These are phyloP conservation scores for Nemania sp. DNA, from an alignment of 2,329 filamentous ascomycete species.

Conservation along the genomic window DNA sequence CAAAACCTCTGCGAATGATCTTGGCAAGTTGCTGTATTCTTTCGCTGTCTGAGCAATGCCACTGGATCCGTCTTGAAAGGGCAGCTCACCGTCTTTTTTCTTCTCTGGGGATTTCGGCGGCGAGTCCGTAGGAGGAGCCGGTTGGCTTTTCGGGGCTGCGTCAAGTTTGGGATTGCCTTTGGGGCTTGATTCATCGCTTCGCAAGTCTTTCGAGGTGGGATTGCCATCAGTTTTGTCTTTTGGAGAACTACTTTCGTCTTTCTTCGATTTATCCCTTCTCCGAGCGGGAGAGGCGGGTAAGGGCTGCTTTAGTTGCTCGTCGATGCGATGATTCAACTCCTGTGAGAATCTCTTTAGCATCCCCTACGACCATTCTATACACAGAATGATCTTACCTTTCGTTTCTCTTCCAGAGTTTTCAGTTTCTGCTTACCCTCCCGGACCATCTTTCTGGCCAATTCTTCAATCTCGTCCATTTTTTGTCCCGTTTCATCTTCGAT, in stretches of 20 bases:
- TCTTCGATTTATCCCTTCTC: conserved; percentile 31
- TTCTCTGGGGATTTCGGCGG: conserved; percentile 5
- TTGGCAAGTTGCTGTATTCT: conserved; percentile 5
- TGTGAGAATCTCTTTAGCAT: conserved; percentile 22
- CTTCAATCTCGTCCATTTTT: conserved; percentile 42
- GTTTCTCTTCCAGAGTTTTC: conserved; percentile 40
- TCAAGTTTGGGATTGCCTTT: conserved; percentile 21
- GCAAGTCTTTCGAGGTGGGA: neutral
- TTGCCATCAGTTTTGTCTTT: conserved; percentile 1
- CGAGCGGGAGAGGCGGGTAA: conserved; percentile 12
- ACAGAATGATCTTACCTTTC: conserved; percentile 36
- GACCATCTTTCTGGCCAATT: conserved; percentile 35
- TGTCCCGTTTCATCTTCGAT: conserved; percentile 44
- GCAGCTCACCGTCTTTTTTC: conserved; percentile 25
- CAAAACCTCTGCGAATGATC: conserved; percentile 13
- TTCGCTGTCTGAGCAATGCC: conserved; percentile 7
- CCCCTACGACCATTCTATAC: too few relatives aligned
- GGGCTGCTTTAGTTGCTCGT: conserved; percentile 43
- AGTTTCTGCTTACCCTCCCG: conserved; percentile 41
- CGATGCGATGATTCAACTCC: conserved; percentile 49
- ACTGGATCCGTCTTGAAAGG: conserved; percentile 10
- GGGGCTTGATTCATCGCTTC: neutral
- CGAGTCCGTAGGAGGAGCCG: neutral
- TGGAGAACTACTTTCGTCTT: neutral
- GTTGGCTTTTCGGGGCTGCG: conserved; percentile 1